Conservation (phyloP, 768 basidiomycete species). For the Thelephora ganbajun region DNA sequence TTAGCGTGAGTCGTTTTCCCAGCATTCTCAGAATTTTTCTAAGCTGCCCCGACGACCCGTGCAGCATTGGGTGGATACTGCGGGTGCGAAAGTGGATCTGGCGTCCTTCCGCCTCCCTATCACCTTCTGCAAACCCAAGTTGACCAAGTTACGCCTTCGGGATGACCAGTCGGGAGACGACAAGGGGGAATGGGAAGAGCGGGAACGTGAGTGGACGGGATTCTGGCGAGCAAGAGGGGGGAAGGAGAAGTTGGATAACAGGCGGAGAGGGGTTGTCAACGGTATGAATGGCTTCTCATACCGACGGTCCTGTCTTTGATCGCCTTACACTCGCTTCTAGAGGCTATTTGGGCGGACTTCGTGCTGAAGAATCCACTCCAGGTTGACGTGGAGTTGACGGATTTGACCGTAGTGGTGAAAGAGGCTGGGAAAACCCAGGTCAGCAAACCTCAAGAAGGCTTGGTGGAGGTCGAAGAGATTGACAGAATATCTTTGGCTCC, state of each 20-base stretch:
- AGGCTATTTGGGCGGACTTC: constrained; percentile 68
- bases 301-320: background rate
- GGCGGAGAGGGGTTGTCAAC: constrained; percentile 46
- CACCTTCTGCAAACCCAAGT: constrained; percentile 43
- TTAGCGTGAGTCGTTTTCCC: constrained; percentile 35
- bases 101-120: constrained; percentile 48
- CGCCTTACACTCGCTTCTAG: constrained; percentile 22
- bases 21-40: background rate
- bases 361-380: constrained; percentile 58
- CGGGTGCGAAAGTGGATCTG: constrained; percentile 27
- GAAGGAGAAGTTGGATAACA: constrained; percentile 36
- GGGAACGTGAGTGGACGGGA: constrained; percentile 50
- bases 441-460: constrained; percentile 9
- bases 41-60: constrained; percentile 1
- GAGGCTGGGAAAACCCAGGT: constrained; percentile 17
- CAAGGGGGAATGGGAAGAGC: constrained; percentile 39
- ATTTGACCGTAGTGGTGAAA: constrained; percentile 41
- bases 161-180: constrained; percentile 33
- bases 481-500: constrained; percentile 48
- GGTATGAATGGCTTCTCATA: constrained; percentile 26
- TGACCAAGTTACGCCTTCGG: constrained; percentile 44
- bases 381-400: constrained; percentile 53
- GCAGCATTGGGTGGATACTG: constrained; percentile 62
- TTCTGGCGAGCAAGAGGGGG: constrained; percentile 42
- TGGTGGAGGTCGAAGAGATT: constrained; percentile 44